phyloP scores from a whole-genome alignment of 495 filamentous ascomycete genomes.

The Trichoderma reesei region DNA sequence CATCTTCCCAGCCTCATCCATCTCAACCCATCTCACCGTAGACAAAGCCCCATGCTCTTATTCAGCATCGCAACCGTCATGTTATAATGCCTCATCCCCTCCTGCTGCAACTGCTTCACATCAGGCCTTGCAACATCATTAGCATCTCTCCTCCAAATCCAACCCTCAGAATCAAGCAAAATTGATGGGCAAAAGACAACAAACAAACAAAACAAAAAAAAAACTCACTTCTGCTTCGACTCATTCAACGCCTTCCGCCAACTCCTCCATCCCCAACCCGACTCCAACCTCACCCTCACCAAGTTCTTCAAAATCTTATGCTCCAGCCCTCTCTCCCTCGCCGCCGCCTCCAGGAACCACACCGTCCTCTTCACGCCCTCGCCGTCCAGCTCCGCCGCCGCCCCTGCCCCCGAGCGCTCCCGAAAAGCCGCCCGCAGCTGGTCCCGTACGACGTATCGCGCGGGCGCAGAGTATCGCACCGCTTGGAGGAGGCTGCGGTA shows the following conservation, averaged over 20 bases:
- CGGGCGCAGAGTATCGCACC: slow-evolving; percentile 69
- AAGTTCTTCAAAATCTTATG: slow-evolving; percentile 73
- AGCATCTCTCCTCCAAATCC: not conserved
- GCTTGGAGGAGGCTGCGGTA: slow-evolving; percentile 65
- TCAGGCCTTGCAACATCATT: slow-evolving; percentile 8
- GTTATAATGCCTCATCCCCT: slow-evolving; percentile 48
- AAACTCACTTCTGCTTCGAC: slow-evolving; percentile 11
- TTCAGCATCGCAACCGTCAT: slow-evolving; percentile 63
- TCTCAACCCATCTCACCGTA: slow-evolving; percentile 37
- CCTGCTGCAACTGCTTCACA: slow-evolving; percentile 13
- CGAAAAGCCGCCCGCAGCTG: slow-evolving; percentile 66
- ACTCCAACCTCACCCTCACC: slow-evolving; percentile 40
- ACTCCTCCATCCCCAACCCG: not conserved
- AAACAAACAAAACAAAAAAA: not conserved
- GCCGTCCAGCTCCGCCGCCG: slow-evolving; percentile 46
- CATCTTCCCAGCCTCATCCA: not conserved
- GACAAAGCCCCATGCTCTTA: slow-evolving; percentile 57
- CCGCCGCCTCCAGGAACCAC: slow-evolving; percentile 64
- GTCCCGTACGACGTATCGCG: slow-evolving; percentile 54
- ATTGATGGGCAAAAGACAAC: not conserved
- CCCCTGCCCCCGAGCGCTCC: slow-evolving; percentile 25
- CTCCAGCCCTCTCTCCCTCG: slow-evolving; percentile 58
- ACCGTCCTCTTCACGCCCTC: slow-evolving; percentile 62
- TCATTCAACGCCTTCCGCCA: slow-evolving; percentile 9
- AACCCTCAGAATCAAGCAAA: not conserved